Evolutionary conservation across 805 yeast genomes (phyloP), one percentile per base, ranked within the genome.

Genomic region (Candida lessepsii): DNA sequence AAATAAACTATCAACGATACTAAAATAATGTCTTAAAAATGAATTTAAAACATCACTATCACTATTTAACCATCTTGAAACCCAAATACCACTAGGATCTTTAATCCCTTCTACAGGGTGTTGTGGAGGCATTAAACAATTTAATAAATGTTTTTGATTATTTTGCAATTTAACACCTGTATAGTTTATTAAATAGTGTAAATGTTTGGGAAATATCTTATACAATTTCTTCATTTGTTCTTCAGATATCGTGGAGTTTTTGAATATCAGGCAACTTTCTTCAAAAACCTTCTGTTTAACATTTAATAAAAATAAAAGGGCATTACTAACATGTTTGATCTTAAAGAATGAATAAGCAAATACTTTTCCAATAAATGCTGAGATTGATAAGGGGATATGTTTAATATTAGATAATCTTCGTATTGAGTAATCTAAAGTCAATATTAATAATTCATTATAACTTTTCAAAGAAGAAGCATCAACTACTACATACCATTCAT

Each of bases 331-430:
- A 19, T 73, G 68, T 0, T 81, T 79, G 3, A 81, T 59, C 45
- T 70, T 62, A 54, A 75, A 74, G 47, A 72, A 84, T 3, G 79
- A 64, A 52, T 79, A 77, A 1, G 89, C 89, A 55, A 84, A 73
- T 3, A 80, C 73, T 51, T 84, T 83, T 5, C 91, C 91, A 9
- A 79, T 65, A 49, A 83, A 82, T 3, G 88, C 87, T 16, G 78
- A 68, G 15, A 75, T 58, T 5, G 83, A 68, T n/a, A 79, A 57
- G 0, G 86, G 70, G 9, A 80, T 63, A 17, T 67, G 67, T 46
- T 80, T 80, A 41, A 70, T 51, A 35, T 69, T 61, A 24, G 61
- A 54, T 41, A 80, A 60, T 48, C 73, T 71, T 37, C 62, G 56
- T 9, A 83, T 66, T 39, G 78, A 67, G 49, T 68, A 73, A 35